Percentiles rank a stretch among this genome's conserved stretches.
phyloP scores from a whole-genome alignment of 2,329 filamentous ascomycete species.

The Venturia nashicola region DNA sequence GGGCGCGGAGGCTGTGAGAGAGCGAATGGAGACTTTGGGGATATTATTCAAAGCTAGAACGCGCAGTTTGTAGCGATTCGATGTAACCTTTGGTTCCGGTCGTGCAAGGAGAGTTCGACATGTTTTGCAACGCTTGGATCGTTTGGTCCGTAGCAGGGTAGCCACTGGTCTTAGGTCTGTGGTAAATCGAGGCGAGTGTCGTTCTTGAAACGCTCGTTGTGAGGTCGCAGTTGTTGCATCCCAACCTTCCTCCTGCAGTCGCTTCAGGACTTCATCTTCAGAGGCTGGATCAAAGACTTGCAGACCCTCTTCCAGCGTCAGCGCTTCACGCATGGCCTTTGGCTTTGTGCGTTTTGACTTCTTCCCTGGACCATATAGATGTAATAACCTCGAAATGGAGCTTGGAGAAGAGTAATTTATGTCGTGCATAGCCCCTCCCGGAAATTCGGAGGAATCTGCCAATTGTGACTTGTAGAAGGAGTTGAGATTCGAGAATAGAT shows the following conservation, averaged over 20 bases:
- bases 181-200: constrained; percentile 46
- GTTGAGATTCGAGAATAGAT: constrained; percentile 49
- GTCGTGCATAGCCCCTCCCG: not conserved
- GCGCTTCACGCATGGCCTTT: constrained; percentile 70
- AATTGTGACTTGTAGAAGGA: constrained; percentile 75
- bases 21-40: constrained; percentile 64
- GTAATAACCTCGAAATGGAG: constrained; percentile 81
- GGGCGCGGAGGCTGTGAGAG: constrained; percentile 33
- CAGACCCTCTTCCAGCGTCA: constrained; percentile 58
- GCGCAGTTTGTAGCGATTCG: constrained; percentile 83
- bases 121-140: constrained; percentile 81
- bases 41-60: constrained; percentile 78
- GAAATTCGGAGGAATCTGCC: constrained; percentile 41
- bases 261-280: constrained; percentile 47
- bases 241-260: constrained; percentile 49
- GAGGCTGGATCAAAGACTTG: constrained; percentile 45
- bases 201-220: constrained; percentile 39
- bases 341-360: constrained; percentile 52
- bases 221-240: constrained; percentile 44
- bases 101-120: constrained; percentile 94
- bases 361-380: constrained; percentile 52
- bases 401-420: constrained; percentile 59
- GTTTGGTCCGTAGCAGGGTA: constrained; percentile 76
- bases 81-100: constrained; percentile 80
- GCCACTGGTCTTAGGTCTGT: constrained; percentile 71